Percentiles rank a stretch among this genome's conserved stretches.
Evolutionary conservation across 495 filamentous ascomycete genomes (phyloP).

Genomic region (Letharia columbiana): DNA sequence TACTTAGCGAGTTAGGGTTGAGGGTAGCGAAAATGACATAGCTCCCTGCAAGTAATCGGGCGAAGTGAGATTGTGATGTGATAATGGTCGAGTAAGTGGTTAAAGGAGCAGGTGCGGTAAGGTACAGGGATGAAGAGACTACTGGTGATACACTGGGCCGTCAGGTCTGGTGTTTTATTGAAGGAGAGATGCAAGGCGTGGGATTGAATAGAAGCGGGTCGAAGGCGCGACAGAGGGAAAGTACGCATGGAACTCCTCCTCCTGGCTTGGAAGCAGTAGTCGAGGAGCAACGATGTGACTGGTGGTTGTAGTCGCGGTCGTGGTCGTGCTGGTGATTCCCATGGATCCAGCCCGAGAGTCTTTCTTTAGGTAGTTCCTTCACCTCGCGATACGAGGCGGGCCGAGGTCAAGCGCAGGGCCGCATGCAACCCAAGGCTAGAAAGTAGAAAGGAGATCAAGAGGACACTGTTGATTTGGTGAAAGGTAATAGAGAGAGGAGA

Average conservation of each 20-base stretch:
- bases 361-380: slow-evolving; percentile 1
- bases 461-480: slow-evolving; percentile 6
- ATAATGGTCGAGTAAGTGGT: not conserved
- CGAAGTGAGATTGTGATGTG: slow-evolving; percentile 11
- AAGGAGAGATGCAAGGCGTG: not conserved
- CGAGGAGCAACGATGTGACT: not conserved
- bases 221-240: not conserved
- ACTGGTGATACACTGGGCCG: slow-evolving; percentile 1
- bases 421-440: slow-evolving; percentile 2
- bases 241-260: not conserved
- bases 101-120: slow-evolving; percentile 2
- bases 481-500: not conserved
- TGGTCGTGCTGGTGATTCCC: not conserved
- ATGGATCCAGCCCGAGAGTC: not conserved
- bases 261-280: not conserved
- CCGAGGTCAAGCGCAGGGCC: slow-evolving; percentile 16
- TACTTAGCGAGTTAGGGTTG: slow-evolving; percentile 15
- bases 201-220: not conserved
- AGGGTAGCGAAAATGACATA: slow-evolving; percentile 16
- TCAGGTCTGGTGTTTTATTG: not conserved
- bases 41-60: slow-evolving; percentile 4
- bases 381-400: slow-evolving; percentile 17
- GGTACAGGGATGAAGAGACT: slow-evolving; percentile 4
- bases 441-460: not conserved
- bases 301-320: not conserved